phyloP scores from a whole-genome alignment of 1,139 yeast genomes.

The Debaryomyces subglobosus region DNA sequence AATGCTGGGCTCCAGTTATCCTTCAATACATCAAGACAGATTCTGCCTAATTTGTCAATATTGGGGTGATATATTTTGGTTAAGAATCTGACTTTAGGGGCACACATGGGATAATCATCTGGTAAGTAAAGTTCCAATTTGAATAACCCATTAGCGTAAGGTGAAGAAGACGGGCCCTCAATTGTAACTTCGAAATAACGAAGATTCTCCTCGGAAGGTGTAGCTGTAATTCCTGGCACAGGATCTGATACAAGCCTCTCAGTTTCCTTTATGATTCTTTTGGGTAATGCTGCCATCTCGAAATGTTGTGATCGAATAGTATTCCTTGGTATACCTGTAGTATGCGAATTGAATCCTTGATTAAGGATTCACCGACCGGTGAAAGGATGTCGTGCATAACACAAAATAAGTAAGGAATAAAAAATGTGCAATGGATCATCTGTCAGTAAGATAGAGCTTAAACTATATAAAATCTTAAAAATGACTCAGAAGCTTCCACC shows the following conservation, averaged over 20 bases:
- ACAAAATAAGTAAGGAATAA: not conserved
- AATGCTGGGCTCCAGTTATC: slow-evolving; percentile 97
- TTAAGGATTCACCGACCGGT: not conserved
- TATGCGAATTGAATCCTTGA: not conserved
- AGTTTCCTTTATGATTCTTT: slow-evolving; percentile 92
- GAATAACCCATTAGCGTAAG: slow-evolving; percentile 80
- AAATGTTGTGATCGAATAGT: not conserved
- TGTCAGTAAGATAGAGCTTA: not conserved
- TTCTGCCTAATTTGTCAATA: slow-evolving; percentile 91
- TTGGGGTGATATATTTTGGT: slow-evolving; percentile 97
- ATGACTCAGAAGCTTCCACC: slow-evolving; percentile 19
- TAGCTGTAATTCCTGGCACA: slow-evolving; percentile 93
- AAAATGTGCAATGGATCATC: not conserved
- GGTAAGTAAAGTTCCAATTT: slow-evolving; percentile 79
- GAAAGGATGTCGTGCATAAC: too few relatives aligned
- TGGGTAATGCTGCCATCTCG: slow-evolving; percentile 69
- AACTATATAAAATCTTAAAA: not conserved
- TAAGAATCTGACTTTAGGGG: slow-evolving; percentile 89
- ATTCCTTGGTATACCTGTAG: not conserved
- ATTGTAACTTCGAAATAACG: slow-evolving; percentile 84
- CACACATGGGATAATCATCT: slow-evolving; percentile 90
- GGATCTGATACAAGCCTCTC: slow-evolving; percentile 92
- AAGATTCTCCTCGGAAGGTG: slow-evolving; percentile 90
- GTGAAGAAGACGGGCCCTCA: slow-evolving; percentile 87
- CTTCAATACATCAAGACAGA: slow-evolving; percentile 92